phyloP scores from a whole-genome alignment of 352 stramenopile genomes.

The Globisporangium cylindrosporum region DNA sequence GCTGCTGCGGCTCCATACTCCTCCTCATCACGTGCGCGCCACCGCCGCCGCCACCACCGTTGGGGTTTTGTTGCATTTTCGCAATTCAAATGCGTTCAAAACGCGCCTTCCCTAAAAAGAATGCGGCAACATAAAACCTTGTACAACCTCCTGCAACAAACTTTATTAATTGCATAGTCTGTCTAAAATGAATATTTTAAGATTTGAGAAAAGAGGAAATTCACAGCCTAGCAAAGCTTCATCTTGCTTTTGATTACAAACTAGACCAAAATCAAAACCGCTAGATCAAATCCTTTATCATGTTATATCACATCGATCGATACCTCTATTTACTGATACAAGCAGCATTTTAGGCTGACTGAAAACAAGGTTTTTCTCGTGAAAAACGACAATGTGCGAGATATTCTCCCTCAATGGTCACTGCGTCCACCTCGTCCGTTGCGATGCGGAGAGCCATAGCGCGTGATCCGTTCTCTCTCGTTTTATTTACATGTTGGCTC shows the following conservation, averaged over 20 bases:
- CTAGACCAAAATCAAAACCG: too few relatives aligned
- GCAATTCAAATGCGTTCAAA: constrained; percentile 15
- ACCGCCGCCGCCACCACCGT: neutral
- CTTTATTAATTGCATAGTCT: neutral
- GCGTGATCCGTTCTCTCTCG: too few relatives aligned
- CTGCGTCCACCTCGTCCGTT: too few relatives aligned
- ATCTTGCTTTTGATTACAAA: too few relatives aligned
- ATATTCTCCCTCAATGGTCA: too few relatives aligned
- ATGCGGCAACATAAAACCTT: neutral
- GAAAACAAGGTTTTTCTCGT: neutral
- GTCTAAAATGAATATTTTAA: neutral
- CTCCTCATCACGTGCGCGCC: neutral
- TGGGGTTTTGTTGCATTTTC: constrained; percentile 3
- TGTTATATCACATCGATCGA: neutral
- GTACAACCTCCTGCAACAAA: neutral
- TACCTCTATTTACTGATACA: neutral
- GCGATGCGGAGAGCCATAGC: too few relatives aligned
- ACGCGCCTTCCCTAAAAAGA: neutral
- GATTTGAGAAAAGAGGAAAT: too few relatives aligned
- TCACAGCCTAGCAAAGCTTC: too few relatives aligned
- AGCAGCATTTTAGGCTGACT: too few relatives aligned
- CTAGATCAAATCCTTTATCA: neutral
- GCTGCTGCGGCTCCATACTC: neutral
- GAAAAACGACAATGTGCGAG: neutral
- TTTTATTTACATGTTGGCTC: too few relatives aligned